A percentile compares a stretch with the other conserved stretches of the same genome.
These are phyloP conservation scores for Ilyonectria destructans DNA, from an alignment of 2,329 filamentous ascomycete genomes.

Conservation along the genomic window DNA sequence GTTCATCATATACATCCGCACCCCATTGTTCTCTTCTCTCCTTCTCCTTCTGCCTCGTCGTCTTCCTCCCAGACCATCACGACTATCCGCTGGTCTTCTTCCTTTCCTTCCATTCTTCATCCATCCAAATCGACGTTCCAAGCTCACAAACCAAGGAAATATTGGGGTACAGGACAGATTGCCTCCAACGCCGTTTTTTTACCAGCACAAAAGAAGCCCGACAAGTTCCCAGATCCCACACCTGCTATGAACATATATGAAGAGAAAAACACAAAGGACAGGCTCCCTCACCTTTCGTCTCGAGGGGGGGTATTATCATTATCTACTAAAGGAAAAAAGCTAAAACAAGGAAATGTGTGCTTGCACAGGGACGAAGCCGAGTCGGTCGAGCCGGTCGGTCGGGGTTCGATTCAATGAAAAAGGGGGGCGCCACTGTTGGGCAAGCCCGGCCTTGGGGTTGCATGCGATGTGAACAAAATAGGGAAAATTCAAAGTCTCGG, in stretches of 20 bases:
- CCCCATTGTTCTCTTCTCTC: constrained; percentile 19
- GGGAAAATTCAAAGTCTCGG: constrained; percentile 37
- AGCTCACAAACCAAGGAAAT: constrained; percentile 44
- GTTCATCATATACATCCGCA: constrained; percentile 39
- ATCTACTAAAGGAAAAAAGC: constrained; percentile 49
- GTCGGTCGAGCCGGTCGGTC: constrained; percentile 29
- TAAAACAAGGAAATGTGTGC: constrained; percentile 33
- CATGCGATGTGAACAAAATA: constrained; percentile 21
- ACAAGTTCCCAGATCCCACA: constrained; percentile 42
- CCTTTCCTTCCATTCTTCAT: constrained; percentile 28
- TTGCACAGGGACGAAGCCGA: constrained; percentile 36
- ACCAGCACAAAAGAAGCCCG: constrained; percentile 45
- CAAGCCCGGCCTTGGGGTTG: constrained; percentile 8
- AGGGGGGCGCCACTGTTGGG: constrained; percentile 30
- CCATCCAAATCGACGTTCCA: constrained; percentile 44
- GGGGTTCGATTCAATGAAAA: constrained; percentile 42
- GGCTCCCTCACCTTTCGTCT: constrained; percentile 50
- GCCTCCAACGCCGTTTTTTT: constrained; percentile 48
- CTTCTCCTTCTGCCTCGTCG: constrained; percentile 2
- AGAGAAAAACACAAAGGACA: constrained; percentile 40
- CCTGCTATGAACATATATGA: constrained; percentile 44
- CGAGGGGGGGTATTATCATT: constrained; percentile 55
- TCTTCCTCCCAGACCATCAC: constrained; percentile 12
- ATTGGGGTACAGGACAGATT: constrained; percentile 38
- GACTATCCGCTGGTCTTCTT: neutral